phyloP scores from a whole-genome alignment of 2,329 filamentous ascomycete species.

The Zarea fungicola region DNA sequence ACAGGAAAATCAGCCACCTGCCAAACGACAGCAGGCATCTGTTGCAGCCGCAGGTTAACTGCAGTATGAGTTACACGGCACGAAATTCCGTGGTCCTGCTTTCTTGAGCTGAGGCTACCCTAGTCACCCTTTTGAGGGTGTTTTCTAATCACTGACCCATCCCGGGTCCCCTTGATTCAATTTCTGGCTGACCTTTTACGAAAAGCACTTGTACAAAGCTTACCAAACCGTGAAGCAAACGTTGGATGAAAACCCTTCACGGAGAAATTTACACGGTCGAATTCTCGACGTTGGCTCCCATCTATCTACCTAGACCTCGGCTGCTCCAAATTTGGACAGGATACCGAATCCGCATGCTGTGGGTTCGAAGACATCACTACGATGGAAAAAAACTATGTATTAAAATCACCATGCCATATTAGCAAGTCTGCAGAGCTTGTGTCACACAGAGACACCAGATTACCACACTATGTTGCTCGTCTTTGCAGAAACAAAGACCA shows the following conservation, averaged over 20 bases:
- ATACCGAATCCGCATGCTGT: slow-evolving; percentile 5
- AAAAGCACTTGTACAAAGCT: slow-evolving; percentile 3
- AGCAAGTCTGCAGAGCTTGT: background rate
- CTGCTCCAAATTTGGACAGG: slow-evolving; percentile 2
- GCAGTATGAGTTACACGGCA: background rate
- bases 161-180: background rate
- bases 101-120: background rate
- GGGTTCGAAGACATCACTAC: background rate
- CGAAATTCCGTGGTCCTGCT: background rate
- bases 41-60: slow-evolving; percentile 34
- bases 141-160: slow-evolving; percentile 1
- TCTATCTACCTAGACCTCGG: background rate
- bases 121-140: background rate
- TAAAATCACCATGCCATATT: slow-evolving; percentile 1
- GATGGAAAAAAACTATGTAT: slow-evolving; percentile 10
- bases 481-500: background rate
- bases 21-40: slow-evolving; percentile 38
- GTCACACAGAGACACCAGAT: background rate
- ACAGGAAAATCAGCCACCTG: slow-evolving; percentile 34
- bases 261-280: background rate
- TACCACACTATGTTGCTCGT: background rate
- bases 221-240: slow-evolving; percentile 1
- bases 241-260: background rate
- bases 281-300: background rate
- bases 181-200: slow-evolving; percentile 12